Conservation (phyloP, 108 stramenopile genomes). For the Fragilariopsis cylindrus region DNA sequence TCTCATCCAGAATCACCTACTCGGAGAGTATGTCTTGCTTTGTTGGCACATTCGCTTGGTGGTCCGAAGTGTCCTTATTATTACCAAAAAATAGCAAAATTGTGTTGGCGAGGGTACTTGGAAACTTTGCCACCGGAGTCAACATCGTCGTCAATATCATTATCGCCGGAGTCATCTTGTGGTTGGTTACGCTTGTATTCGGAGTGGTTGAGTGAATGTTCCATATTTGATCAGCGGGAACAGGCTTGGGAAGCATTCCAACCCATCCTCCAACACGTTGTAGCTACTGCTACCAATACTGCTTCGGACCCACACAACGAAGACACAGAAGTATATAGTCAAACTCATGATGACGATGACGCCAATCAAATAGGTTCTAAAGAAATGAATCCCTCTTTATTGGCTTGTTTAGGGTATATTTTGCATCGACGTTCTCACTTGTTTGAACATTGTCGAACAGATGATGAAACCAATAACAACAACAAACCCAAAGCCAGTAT, state of each 20-base stretch:
- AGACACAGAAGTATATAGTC: neutral
- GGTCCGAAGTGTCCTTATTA: slow-evolving; percentile 4
- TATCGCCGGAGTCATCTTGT: neutral
- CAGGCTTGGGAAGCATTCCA: slow-evolving; percentile 9
- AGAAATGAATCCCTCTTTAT: neutral
- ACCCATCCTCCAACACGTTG: slow-evolving; percentile 1
- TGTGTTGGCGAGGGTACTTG: slow-evolving; percentile 6
- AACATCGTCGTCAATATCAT: neutral
- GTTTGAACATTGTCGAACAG: neutral
- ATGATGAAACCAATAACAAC: neutral
- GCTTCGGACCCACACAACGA: neutral
- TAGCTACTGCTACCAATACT: neutral
- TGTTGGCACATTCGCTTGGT: slow-evolving; percentile 9
- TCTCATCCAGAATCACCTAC: neutral
- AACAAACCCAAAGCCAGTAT: neutral
- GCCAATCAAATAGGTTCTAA: neutral
- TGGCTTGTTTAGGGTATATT: slow-evolving; percentile 14
- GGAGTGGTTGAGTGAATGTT: slow-evolving; percentile 18
- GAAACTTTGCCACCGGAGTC: neutral
- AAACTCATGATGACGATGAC: neutral
- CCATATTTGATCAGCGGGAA: slow-evolving; percentile 8
- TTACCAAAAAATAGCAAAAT: neutral
- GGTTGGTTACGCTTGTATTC: slow-evolving; percentile 14
- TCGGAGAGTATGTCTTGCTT: slow-evolving; percentile 5
- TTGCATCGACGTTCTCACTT: slow-evolving; percentile 2